A percentile compares a stretch with the other conserved stretches of the same genome.
phyloP scores from a whole-genome alignment of 371 early-diverging fungal species.

The Capillidium heterosporum region DNA sequence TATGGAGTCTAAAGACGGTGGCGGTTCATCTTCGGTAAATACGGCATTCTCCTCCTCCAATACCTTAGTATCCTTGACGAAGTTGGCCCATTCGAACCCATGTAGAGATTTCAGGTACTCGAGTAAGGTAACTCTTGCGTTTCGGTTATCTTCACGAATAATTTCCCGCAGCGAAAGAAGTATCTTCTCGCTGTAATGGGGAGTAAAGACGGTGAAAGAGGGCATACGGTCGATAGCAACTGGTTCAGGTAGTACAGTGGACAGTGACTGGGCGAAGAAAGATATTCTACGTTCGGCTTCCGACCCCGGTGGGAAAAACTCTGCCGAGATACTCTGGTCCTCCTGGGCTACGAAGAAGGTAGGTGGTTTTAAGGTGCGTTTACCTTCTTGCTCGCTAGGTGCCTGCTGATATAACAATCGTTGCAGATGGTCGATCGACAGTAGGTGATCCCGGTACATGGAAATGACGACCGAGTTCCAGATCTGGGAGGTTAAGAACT shows the following conservation, averaged over 20 bases:
- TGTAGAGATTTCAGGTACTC: constrained; percentile 77
- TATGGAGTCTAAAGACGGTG: background rate
- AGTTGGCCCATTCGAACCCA: constrained; percentile 76
- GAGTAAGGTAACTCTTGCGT: constrained; percentile 59
- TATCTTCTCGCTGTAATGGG: constrained; percentile 80
- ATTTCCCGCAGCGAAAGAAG: constrained; percentile 68
- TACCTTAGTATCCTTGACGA: constrained; percentile 72
- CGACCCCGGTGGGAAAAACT: constrained; percentile 55
- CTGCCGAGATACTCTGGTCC: constrained; percentile 51
- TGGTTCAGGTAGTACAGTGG: constrained; percentile 67
- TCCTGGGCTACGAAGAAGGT: constrained; percentile 70
- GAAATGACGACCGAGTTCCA: constrained; percentile 84
- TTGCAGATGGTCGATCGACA: constrained; percentile 61
- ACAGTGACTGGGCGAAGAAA: constrained; percentile 78
- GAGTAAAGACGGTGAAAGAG: constrained; percentile 69
- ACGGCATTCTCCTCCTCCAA: constrained; percentile 40
- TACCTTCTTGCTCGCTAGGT: constrained; percentile 32
- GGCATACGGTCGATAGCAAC: constrained; percentile 58
- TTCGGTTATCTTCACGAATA: constrained; percentile 62
- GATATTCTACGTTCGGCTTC: constrained; percentile 75
- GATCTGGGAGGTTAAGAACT: constrained; percentile 56
- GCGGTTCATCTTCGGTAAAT: constrained; percentile 7
- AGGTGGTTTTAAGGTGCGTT: constrained; percentile 52
- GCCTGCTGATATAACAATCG: constrained; percentile 55
- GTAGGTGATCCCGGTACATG: constrained; percentile 70